Conservation (phyloP, 2,329 filamentous ascomycete species). For the Talaromyces verruculosus region DNA sequence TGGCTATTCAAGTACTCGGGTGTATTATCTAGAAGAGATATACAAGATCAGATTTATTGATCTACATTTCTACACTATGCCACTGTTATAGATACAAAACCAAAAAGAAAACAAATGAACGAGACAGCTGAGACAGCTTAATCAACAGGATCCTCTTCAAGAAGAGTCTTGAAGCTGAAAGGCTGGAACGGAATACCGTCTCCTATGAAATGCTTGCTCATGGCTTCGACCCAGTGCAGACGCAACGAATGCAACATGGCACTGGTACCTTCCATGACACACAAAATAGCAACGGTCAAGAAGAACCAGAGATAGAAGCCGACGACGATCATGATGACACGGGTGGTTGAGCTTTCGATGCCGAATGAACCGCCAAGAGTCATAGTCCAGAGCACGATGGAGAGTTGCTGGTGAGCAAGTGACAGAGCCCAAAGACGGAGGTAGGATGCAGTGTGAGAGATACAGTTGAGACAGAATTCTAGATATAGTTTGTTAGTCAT, state of each 20-base stretch:
- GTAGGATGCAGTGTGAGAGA: conserved; percentile 97
- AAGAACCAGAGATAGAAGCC: conserved; percentile 90
- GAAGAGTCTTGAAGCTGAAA: conserved; percentile 79
- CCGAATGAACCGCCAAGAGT: conserved; percentile 77
- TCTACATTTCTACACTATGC: conserved; percentile 15
- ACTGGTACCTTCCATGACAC: conserved; percentile 93
- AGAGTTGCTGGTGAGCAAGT: conserved; percentile 95
- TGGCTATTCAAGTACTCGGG: background rate
- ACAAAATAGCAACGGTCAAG: conserved; percentile 75
- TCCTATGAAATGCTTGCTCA: conserved; percentile 96
- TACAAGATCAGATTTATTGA: background rate
- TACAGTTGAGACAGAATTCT: conserved; percentile 96
- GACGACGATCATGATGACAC: conserved; percentile 76
- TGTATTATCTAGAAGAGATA: background rate
- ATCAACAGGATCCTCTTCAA: conserved; percentile 72
- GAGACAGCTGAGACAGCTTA: conserved; percentile 26
- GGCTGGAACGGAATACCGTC: conserved; percentile 83
- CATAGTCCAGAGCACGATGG: conserved; percentile 94
- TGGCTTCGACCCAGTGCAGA: conserved; percentile 95
- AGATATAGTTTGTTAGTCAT: conserved; percentile 44
- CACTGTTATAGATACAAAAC: conserved; percentile 18
- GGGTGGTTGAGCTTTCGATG: conserved; percentile 60
- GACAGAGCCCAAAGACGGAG: conserved; percentile 97
- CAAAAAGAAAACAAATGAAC: conserved; percentile 2
- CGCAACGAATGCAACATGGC: conserved; percentile 92